Evolutionary conservation across 2,329 filamentous ascomycete genomes (phyloP), one percentile per base, ranked within the genome.

Genomic region (Arthrobotrys sinensis): DNA sequence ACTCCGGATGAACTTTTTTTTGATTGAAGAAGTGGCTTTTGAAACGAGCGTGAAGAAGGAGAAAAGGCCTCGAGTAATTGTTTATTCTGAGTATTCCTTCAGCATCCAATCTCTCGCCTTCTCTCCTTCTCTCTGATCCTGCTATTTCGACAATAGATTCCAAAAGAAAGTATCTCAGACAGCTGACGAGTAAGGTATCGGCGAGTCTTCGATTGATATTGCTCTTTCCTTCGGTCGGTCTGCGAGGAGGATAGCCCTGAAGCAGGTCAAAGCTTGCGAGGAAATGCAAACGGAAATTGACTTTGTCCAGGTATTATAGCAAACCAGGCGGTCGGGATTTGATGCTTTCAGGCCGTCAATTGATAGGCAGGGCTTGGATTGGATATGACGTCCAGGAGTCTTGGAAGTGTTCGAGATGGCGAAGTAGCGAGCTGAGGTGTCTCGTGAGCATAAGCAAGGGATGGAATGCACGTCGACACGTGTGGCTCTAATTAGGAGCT

Each of bases 1-100:
- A 77, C 24, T 77, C 66, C 73, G 73, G 73, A 77, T 50, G 46
- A 62, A 48, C 65, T 69, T 55, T 50, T 45, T 34, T 38, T 67
- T 34, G 8, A 14, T 34, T 38, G 40, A 60, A 46, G n/a, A 36
- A 16, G 19, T 63, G 19, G 38, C 32, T n/a, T 62, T 55, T 24
- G 53, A 64, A 68, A 57, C 62, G 75, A 78, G 62, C 36, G 67
- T 72, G 38, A 40, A 52, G 68, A 63, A 28, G 38, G 36, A 38
- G 16, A 53, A 53, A 53, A 28, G 43, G n/a, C 43, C 43, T n/a
- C 43, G 43, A 45, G 21, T 43, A 46, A 55, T 52, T 36, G 46
- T 62, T 52, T 45, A 53, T 50, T 66, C 32, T 24, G 12, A 46
- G 19, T 7, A 11, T 34, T 40, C 32, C 46, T 36, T 43, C 19